Percentiles rank a stretch among this genome's conserved stretches.
Evolutionary conservation across 1,139 yeast species (phyloP).

Genomic region (Blastobotrys persicus): DNA sequence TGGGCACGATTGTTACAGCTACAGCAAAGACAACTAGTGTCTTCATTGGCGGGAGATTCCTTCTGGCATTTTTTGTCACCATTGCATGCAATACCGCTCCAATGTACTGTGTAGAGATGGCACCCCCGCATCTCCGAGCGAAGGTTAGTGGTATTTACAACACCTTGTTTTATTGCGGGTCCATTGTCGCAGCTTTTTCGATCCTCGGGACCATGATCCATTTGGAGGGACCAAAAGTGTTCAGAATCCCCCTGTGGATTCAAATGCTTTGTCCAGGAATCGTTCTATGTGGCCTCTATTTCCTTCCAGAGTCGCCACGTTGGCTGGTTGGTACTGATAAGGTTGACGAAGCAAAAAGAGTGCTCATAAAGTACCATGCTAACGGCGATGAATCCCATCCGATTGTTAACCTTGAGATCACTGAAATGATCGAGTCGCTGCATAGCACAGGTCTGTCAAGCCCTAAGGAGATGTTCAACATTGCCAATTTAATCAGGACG

Average conservation of each 20-base stretch:
- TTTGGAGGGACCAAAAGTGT: slow-evolving; percentile 11
- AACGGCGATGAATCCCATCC: slow-evolving; percentile 20
- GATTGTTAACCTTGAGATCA: slow-evolving; percentile 15
- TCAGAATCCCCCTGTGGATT: slow-evolving; percentile 18
- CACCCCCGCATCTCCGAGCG: slow-evolving; percentile 44
- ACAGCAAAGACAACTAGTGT: slow-evolving; percentile 22
- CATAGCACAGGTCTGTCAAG: slow-evolving; percentile 13
- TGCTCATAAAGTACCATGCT: slow-evolving; percentile 19
- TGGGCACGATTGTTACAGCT: slow-evolving; percentile 30
- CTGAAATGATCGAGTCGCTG: slow-evolving; percentile 15
- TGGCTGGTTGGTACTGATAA: slow-evolving; percentile 19
- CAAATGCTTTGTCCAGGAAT: slow-evolving; percentile 20
- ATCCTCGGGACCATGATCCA: slow-evolving; percentile 15
- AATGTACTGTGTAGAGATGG: slow-evolving; percentile 22
- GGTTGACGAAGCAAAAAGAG: slow-evolving; percentile 17
- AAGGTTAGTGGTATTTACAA: slow-evolving; percentile 30
- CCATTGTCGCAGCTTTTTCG: slow-evolving; percentile 18
- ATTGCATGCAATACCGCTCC: slow-evolving; percentile 23
- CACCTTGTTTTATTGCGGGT: slow-evolving; percentile 19
- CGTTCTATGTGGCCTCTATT: neutral
- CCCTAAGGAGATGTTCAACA: slow-evolving; percentile 17
- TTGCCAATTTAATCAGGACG: slow-evolving; percentile 39
- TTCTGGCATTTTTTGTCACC: slow-evolving; percentile 24
- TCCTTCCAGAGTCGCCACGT: slow-evolving; percentile 20
- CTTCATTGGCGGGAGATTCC: slow-evolving; percentile 26